These are phyloP conservation scores for Scleroderma citrinum DNA, from an alignment of 768 basidiomycete species.

Conservation along the genomic window DNA sequence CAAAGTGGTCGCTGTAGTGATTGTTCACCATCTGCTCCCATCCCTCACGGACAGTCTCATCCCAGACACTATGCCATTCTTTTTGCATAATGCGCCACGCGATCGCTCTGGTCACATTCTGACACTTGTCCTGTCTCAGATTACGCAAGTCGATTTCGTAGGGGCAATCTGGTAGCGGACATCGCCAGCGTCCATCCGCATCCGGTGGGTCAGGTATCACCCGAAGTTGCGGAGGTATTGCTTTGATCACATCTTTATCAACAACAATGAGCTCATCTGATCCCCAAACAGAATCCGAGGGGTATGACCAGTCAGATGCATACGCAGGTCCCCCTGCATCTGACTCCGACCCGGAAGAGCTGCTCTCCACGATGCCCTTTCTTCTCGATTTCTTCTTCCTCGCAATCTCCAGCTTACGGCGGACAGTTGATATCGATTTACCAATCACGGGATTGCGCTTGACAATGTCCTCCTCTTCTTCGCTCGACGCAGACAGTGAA, in stretches of 20 bases:
- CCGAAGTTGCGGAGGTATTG: conserved; percentile 34
- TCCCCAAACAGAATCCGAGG: conserved; percentile 39
- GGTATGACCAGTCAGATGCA: conserved; percentile 55
- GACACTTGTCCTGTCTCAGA: conserved; percentile 29
- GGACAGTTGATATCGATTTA: conserved; percentile 13
- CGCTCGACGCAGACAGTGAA: conserved; percentile 7
- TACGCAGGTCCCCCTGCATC: conserved; percentile 32
- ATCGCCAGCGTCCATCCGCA: conserved; percentile 48
- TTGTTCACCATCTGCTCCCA: conserved; percentile 20
- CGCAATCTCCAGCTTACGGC: conserved; percentile 17
- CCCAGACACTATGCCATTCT: conserved; percentile 34
- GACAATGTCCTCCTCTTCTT: conserved; percentile 7
- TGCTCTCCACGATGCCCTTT: not conserved
- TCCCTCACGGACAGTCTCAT: conserved; percentile 15
- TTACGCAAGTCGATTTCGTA: conserved; percentile 43
- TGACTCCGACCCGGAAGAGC: conserved; percentile 17
- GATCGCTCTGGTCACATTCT: conserved; percentile 16
- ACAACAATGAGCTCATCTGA: conserved; percentile 23
- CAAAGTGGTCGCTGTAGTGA: conserved; percentile 22
- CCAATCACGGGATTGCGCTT: conserved; percentile 24
- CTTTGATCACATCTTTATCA: conserved; percentile 16
- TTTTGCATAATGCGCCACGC: conserved; percentile 23
- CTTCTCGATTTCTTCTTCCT: conserved; percentile 1
- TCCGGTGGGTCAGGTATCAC: conserved; percentile 35
- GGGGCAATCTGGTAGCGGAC: conserved; percentile 38